A percentile compares a stretch with the other conserved stretches of the same genome.
These are phyloP conservation scores for Melastoma malabathricum DNA, from an alignment of 345 rosid genomes.

Conservation along the genomic window DNA sequence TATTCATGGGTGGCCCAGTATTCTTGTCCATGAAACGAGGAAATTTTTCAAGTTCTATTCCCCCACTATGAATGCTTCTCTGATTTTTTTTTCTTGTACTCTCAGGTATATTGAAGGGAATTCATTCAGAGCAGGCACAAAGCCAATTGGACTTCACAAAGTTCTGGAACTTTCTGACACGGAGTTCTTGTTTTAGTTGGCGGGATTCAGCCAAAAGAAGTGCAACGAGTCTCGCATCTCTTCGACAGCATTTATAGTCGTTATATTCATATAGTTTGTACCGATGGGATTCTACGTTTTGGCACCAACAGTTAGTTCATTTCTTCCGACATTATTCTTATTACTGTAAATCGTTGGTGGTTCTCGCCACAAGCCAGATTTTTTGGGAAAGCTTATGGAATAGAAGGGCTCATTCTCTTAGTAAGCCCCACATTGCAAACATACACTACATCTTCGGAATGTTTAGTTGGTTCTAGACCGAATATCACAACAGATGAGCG, in stretches of 20 bases:
- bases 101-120: slow-evolving; percentile 74
- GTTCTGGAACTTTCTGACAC: slow-evolving; percentile 58
- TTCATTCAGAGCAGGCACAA: slow-evolving; percentile 43
- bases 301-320: too few species aligned
- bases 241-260: too few species aligned
- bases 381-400: too few species aligned
- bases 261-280: too few species aligned
- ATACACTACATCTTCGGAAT: not conserved
- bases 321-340: not conserved
- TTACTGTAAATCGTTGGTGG: not conserved
- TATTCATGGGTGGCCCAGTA: too few species aligned
- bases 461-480: slow-evolving; percentile 30
- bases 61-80: too few species aligned
- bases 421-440: not conserved
- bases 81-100: not conserved
- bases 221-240: not conserved
- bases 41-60: too few species aligned
- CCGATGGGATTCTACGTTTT: too few species aligned
- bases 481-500: slow-evolving; percentile 24
- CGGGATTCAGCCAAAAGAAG: not conserved
- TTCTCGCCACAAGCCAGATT: too few species aligned
- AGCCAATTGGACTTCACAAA: slow-evolving; percentile 52
- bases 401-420: too few species aligned
- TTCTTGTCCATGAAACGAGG: too few species aligned
- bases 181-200: slow-evolving; percentile 31